Base-by-base conservation (phyloP, 140 eudicot genomes). In the Flaveria floridana region DNA sequence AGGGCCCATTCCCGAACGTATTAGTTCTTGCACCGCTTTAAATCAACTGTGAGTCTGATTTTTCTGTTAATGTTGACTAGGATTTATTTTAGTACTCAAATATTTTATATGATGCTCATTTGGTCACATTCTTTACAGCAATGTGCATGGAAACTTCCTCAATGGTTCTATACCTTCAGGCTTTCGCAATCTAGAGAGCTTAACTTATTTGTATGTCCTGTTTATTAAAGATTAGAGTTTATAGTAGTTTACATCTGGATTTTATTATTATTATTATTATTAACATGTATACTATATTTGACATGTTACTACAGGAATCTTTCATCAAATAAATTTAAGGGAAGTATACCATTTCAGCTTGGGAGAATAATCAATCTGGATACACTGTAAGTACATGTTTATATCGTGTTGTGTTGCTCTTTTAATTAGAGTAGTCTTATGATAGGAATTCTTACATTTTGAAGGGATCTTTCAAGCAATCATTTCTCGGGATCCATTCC, bases 381-480 rank as follows among this genome's bases (percentile, higher is more conserved):
- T 70, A 89, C 97, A 63, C 25, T 92, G 97, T 92, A 75, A 84
- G 96, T 74, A 79, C 50, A 25, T 7, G 14, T 4, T 20, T 48
- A 53, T 20, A 50, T 5, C 8, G 0, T 76, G 7, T 68, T n/a
- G 5, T 57, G 44, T 59, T 23, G 23, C 4, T 51, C 16, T 51
- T 62, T 80, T 41, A 0, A 39, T 44, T 58, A 12, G 16, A 9
- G 34, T 11, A 16, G 48, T 44, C 70, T 83, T 51, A 80, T 37
- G n/a, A 37, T 21, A 0, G 0, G 0, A 7, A 16, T 0, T 46
- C 12, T 9, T 59, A 1, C 30, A 10, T 56, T 61, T 11, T 77
- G 20, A 41, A 92, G 97, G 85, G 97, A 92, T 86, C 96, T 92
- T 66, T 89, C 97, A 0, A 84, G 89, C 80, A 92, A 92, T 61